phyloP scores from a whole-genome alignment of 805 yeast genomes.

The Yamadazyma sp. region DNA sequence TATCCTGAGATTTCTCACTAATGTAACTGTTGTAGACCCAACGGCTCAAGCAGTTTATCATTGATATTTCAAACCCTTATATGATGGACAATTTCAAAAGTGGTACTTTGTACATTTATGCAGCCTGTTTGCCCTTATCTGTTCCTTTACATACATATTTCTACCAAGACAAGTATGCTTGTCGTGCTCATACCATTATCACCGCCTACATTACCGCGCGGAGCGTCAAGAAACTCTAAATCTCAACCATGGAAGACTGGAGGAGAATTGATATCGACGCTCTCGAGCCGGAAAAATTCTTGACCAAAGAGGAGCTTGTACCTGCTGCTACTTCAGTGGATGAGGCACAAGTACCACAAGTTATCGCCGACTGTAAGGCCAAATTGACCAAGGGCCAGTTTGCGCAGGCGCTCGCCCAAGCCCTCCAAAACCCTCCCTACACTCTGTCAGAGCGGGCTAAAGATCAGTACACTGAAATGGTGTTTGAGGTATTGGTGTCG shows the following conservation, averaged over 20 bases:
- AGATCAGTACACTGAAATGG: conserved; percentile 41
- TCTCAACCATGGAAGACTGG: conserved; percentile 64
- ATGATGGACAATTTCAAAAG: conserved; percentile 12
- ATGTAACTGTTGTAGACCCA: conserved; percentile 8
- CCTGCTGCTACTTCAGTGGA: conserved; percentile 46
- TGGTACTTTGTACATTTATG: conserved; percentile 14
- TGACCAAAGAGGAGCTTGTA: conserved; percentile 62
- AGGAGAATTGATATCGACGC: conserved; percentile 94
- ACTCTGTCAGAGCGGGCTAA: conserved; percentile 65
- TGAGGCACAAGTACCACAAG: conserved; percentile 51
- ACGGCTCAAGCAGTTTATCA: conserved; percentile 11
- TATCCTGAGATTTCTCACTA: conserved; percentile 10
- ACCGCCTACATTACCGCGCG: not conserved
- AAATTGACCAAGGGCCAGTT: conserved; percentile 71
- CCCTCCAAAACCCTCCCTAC: conserved; percentile 78
- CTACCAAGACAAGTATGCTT: not conserved
- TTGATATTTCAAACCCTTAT: conserved; percentile 10
- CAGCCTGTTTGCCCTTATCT: conserved; percentile 5
- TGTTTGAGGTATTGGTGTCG: conserved; percentile 64
- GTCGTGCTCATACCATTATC: not conserved
- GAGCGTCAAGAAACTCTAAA: not conserved
- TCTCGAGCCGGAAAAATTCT: conserved; percentile 75
- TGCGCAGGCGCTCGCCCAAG: conserved; percentile 60
- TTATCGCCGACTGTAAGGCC: conserved; percentile 58
- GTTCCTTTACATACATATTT: too few relatives aligned